Base-by-base conservation (phyloP, 352 stramenopile species). In the Phytopythium chamaehyphon region DNA sequence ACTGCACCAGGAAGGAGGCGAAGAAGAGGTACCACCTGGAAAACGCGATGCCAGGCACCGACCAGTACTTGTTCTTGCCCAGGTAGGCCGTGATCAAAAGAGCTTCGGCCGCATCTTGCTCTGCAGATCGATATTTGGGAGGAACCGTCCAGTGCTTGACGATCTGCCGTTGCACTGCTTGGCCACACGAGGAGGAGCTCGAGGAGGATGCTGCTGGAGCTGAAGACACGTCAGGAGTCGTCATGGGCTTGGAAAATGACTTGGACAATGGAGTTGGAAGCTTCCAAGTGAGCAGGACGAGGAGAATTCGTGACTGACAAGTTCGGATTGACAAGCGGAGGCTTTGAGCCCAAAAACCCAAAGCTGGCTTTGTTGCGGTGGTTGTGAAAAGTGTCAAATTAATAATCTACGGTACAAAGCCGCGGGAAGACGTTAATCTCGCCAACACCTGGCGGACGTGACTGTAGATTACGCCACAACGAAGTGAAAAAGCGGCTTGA, bases 21-120 rank as follows among this genome's bases (percentile, higher is more conserved):
- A 67, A 61, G 49, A 88, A 86, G 23, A 88, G 70, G 60, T 82
- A 82, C 76, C 76, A 88, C 35, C 76, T 73, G 35, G 66, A 80
- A 51, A 86, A 83, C n/a, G 47, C 51, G 43, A 85, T 9, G 12
- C 37, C 51, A 1, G 71, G 40, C 45, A 68, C 3, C 46, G 59
- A 68, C 45, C 71, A 71, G 57, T 83, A 86, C 26, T 68, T 64
- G 59, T 76, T 67, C 23, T 79, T 77, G 57, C 69, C 70, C 2
- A 79, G 26, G 55, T 80, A 85, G 47, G 63, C 69, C 24, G 70
- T 74, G 47, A 83, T n/a, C 37, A 86, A 63, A 58, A 69, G 66
- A 40, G 67, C 55, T 42, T 86, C 74, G 22, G 74, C 74, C 12
- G 73, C 71, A 37, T 83, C 65, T 19, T 86, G 71, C 43, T 82